Evolutionary conservation across 805 yeast species (phyloP), one percentile per base, ranked within the genome.

Genomic region (Lipomyces mesembrius): DNA sequence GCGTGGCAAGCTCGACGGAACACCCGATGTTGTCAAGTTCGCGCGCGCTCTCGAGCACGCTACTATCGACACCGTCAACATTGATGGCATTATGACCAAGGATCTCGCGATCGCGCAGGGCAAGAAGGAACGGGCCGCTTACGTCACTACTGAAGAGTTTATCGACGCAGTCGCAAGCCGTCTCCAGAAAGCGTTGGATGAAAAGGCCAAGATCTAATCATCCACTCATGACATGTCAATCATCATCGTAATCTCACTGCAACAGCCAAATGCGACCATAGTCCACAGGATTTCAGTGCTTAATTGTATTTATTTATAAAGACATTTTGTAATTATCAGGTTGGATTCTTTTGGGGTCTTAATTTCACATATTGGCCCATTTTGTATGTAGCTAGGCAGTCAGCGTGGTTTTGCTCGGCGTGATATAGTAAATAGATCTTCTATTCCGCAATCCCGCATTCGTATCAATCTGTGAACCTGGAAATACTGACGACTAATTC

Each of bases 91-190:
- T 76, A 94, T 94, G 98, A 94, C 98, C 75, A 94, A 94, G 83
- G 98, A 94, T 80, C 85, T 94, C 77, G 97, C 98, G 11, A 84
- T 93, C 71, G 91, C 96, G 61, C 84, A 87, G 74, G 97, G 97
- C 69, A 89, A 87, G 81, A 90, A 96, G 63, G 90, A 88, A 73
- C 88, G 97, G 79, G 81, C 87, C 22, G 76, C 89, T 49, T 93
- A 91, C 74, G 98, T 92, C 53, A 89, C 96, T 61, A 94, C 98
- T 62, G 95, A 90, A 78, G 97, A 92, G 79, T 93, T 92, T 79
- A 87, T 93, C 73, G 90, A 88, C 71, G 89, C 89, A 51, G 98
- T 93, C 69, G 71, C 71, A 29, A 55, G 60, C 49, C 70, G 71
- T 54, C 71, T 68, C 34, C 63, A 62, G 62, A 63, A 58, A 63